Base-by-base conservation (phyloP, 768 basidiomycete species). In the Tulasnella sp. region DNA sequence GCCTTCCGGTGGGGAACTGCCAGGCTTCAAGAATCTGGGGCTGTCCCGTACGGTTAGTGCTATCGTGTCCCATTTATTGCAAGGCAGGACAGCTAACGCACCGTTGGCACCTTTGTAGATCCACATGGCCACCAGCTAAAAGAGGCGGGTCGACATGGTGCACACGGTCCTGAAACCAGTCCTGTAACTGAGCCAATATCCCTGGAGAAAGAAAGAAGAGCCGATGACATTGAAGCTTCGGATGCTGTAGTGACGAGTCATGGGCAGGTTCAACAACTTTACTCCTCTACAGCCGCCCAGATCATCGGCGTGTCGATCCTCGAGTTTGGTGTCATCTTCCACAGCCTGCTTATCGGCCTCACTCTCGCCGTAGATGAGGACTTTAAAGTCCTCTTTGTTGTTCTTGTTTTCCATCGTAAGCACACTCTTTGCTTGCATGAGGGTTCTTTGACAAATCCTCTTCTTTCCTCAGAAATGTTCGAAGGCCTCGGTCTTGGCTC, bases 401-500 rank as follows among this genome's bases (percentile, higher is more conserved):
- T 98, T 50, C 68, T 96, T 23, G 71, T 91, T 64, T 92, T 93
- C 71, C 94, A 97, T 65, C 93, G 90, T 91, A 67, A 66, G 86
- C 78, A 14, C 5, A 14, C 15, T 59, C 14, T n/a, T 9, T 9
- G 21, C 36, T 2, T 41, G 4, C 5, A 5, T 11, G n/a, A 14
- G 17, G 21, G n/a, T 50, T 14, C 39, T 25, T 12, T 62, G 36
- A 52, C 39, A 14, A 23, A 42, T 11, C 35, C 9, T 39, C 11
- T n/a, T 39, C 32, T 27, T 34, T 34, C 40, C 49, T 6, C 65
- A 91, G 87, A 94, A 76, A 85, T 79, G 40, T 97, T 97, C 65
- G 94, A 98, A 68, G 94, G 92, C 19, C 77, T 97, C 42, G 94
- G 91, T 67, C 73, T 98, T 19, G 94, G 94, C 7, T 83, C 91